Base-by-base conservation (phyloP, 495 filamentous ascomycete species). In the Penicillium crystallinum region DNA sequence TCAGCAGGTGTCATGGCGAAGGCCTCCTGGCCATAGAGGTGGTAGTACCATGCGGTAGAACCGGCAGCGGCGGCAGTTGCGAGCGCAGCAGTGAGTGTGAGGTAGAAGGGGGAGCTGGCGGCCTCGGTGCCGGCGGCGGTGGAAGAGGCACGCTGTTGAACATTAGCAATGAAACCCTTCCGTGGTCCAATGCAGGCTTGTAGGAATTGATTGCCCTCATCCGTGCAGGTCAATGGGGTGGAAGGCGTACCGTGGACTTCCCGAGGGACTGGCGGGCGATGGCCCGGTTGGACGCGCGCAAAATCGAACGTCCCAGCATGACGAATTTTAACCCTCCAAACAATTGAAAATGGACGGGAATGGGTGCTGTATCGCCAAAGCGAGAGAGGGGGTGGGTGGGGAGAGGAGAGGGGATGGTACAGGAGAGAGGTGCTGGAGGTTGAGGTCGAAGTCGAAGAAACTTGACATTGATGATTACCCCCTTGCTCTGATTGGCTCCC, bases 1-100 rank as follows among this genome's bases (percentile, higher is more conserved):
- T 99, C 95, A 68, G 82, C 81, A 56, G 88, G 89, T 61, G 95
- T 93, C 86, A 87, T 86, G 56, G 93, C 95, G 72, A 90, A 81
- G 33, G 87, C 83, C 55, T 85, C 85, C 52, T 86, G 81, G 60
- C 93, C 95, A 75, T 91, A 97, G 59, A 95, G 85, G 73, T 96
- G 89, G 68, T 90, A 93, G 73, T 96, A 97, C 91, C 89, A 96
- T 49, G 86, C 89, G 62, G 93, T 81, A 49, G 91, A 89, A 68
- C 91, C 91, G 69, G 89, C 74, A 58, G 93, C 90, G 62, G 88
- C 77, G 61, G 84, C 79, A 55, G 91, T 96, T 58, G 93, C 87
- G 57, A 87, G 88, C 62, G 80, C 79, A 57, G 86, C 89, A 68
- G 90, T 87, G 56, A 89, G 79, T 65, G 88, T 97, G 64, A 90